Percentiles rank a stretch among this genome's conserved stretches.
These are phyloP conservation scores for Malassezia sympodialis DNA, from an alignment of 1,284 basidiomycete genomes.

Conservation along the genomic window DNA sequence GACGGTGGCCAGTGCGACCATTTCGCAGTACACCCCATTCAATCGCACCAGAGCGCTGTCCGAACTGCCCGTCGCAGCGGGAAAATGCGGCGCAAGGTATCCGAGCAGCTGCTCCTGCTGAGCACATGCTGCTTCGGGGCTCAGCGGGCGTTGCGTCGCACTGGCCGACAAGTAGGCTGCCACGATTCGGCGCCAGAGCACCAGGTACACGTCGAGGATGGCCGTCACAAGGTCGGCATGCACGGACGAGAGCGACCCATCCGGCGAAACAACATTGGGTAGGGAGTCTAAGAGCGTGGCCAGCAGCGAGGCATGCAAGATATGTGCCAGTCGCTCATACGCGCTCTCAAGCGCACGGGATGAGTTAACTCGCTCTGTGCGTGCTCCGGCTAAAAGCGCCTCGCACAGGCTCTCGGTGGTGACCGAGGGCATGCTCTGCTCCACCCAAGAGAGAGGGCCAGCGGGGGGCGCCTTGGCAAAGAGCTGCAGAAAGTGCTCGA, in stretches of 20 bases:
- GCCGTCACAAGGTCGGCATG: conserved; percentile 8
- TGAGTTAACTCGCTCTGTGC: not conserved
- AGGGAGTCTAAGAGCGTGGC: conserved; percentile 11
- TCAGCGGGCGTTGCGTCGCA: not conserved
- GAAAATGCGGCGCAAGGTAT: conserved; percentile 13
- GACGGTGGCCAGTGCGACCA: conserved; percentile 4
- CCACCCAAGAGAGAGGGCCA: conserved; percentile 1
- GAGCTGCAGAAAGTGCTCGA: conserved; percentile 27
- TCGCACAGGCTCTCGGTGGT: conserved; percentile 1
- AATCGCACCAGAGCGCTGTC: not conserved
- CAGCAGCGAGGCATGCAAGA: conserved; percentile 10
- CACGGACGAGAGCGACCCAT: not conserved
- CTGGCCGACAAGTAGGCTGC: not conserved
- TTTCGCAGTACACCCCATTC: conserved; percentile 13
- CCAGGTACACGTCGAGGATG: conserved; percentile 1
- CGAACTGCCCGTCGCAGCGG: not conserved
- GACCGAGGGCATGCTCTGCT: not conserved
- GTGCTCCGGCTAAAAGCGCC: not conserved
- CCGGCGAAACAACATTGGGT: not conserved
- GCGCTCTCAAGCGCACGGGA: not conserved
- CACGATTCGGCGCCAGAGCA: conserved; percentile 10
- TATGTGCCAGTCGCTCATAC: conserved; percentile 1
- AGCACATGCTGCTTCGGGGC: not conserved
- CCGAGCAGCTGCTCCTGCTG: conserved; percentile 6
- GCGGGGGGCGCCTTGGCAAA: conserved; percentile 1